Evolutionary conservation across 805 yeast genomes (phyloP).

Genomic region (Dipodascopsis uninucleata): DNA sequence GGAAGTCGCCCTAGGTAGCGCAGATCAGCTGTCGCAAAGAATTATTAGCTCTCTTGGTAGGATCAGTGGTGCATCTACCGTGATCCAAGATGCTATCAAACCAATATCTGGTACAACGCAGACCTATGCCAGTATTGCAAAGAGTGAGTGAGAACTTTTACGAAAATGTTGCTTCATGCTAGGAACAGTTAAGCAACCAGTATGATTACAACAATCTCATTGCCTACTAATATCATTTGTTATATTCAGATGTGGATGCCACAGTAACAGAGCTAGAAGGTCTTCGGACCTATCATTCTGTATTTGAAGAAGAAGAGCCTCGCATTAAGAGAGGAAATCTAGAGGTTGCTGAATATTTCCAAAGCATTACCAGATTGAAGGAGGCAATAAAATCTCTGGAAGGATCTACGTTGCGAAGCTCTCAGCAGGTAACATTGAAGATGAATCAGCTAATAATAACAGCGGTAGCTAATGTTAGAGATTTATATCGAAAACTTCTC

Average conservation of each 20-base stretch:
- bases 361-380: slow-evolving; percentile 29
- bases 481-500: slow-evolving; percentile 14
- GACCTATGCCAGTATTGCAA: slow-evolving; percentile 50
- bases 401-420: slow-evolving; percentile 28
- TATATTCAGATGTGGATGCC: slow-evolving; percentile 24
- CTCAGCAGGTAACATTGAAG: slow-evolving; percentile 15
- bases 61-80: slow-evolving; percentile 51
- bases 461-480: slow-evolving; percentile 21
- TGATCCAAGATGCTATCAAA: slow-evolving; percentile 59
- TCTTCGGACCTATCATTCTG: slow-evolving; percentile 17
- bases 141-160: too few species aligned
- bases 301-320: slow-evolving; percentile 26
- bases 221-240: slow-evolving; percentile 36
- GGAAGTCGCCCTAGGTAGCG: slow-evolving; percentile 63
- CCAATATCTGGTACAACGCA: slow-evolving; percentile 69
- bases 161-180: too few species aligned
- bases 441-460: slow-evolving; percentile 19
- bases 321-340: slow-evolving; percentile 27
- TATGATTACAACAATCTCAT: slow-evolving; percentile 36
- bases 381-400: slow-evolving; percentile 30
- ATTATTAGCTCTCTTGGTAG: slow-evolving; percentile 54
- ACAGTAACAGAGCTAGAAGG: slow-evolving; percentile 16
- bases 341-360: slow-evolving; percentile 29
- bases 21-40: slow-evolving; percentile 51
- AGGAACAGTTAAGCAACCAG: too few species aligned